Evolutionary conservation across 345 rosid species (phyloP).

Genomic region (Dipteronia sinensis): DNA sequence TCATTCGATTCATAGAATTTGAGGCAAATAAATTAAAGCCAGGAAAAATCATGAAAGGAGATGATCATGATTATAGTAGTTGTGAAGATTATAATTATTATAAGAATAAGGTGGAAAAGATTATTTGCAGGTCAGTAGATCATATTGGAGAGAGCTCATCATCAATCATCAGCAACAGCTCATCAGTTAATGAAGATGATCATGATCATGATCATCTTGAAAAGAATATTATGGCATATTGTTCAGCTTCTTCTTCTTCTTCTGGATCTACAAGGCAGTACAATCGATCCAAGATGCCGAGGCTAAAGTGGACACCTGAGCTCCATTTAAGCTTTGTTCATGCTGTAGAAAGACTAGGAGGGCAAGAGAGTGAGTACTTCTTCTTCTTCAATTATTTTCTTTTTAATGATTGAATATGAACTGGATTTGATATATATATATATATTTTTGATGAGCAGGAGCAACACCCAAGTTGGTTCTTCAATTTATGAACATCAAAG

Average conservation of each 20-base stretch:
- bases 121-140: slow-evolving; percentile 10
- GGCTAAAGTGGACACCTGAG: slow-evolving; percentile 85
- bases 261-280: slow-evolving; percentile 70
- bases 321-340: slow-evolving; percentile 81
- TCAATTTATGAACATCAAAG: slow-evolving; percentile 78
- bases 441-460: slow-evolving; percentile 47
- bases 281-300: slow-evolving; percentile 66
- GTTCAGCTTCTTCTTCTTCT: neutral
- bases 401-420: neutral
- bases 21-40: no score
- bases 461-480: slow-evolving; percentile 89
- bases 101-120: slow-evolving; percentile 36
- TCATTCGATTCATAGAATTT: neutral
- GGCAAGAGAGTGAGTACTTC: slow-evolving; percentile 68
- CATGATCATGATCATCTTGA: slow-evolving; percentile 11
- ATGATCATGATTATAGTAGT: no score
- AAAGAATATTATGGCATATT: slow-evolving; percentile 24
- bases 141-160: slow-evolving; percentile 30
- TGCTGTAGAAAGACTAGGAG: slow-evolving; percentile 78
- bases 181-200: slow-evolving; percentile 43
- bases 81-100: slow-evolving; percentile 25
- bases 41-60: no score
- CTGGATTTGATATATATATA: no score
- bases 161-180: slow-evolving; percentile 44
- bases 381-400: neutral